Percentiles rank a stretch among this genome's conserved stretches.
These are phyloP conservation scores for Nakazawaea molendinolei DNA, from an alignment of 805 yeast species.

Conservation along the genomic window DNA sequence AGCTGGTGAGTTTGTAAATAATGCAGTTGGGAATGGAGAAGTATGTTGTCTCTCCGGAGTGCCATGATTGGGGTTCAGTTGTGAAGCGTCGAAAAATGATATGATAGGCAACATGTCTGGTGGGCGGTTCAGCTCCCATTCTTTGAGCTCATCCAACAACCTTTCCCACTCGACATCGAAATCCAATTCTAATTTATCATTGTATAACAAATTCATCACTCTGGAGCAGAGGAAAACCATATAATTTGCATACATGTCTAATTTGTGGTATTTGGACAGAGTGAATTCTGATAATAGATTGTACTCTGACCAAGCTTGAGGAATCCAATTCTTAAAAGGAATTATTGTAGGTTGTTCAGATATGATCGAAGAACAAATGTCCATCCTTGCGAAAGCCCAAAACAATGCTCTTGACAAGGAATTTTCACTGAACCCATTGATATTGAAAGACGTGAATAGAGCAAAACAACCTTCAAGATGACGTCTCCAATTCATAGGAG, in stretches of 20 bases:
- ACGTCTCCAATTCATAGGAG: slow-evolving; percentile 31
- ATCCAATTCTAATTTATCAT: slow-evolving; percentile 15
- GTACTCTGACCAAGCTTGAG: slow-evolving; percentile 15
- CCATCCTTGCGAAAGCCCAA: slow-evolving; percentile 39
- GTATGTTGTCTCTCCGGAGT: slow-evolving; percentile 9
- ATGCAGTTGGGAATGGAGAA: slow-evolving; percentile 29
- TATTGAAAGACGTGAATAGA: slow-evolving; percentile 29
- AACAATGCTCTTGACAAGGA: slow-evolving; percentile 31
- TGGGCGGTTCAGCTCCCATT: slow-evolving; percentile 33
- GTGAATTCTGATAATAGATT: slow-evolving; percentile 5
- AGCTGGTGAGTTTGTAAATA: slow-evolving; percentile 30
- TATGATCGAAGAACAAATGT: slow-evolving; percentile 29
- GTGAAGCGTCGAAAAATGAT: slow-evolving; percentile 2
- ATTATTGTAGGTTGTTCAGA: slow-evolving; percentile 31
- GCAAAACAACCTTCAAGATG: slow-evolving; percentile 33
- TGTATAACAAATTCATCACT: slow-evolving; percentile 26
- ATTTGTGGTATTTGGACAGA: slow-evolving; percentile 10
- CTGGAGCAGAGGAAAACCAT: slow-evolving; percentile 29
- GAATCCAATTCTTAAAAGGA: slow-evolving; percentile 26
- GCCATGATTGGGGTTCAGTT: slow-evolving; percentile 18
- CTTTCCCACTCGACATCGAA: slow-evolving; percentile 33
- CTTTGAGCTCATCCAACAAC: slow-evolving; percentile 31
- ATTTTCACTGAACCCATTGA: slow-evolving; percentile 28
- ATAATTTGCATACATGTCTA: slow-evolving; percentile 26
- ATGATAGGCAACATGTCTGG: slow-evolving; percentile 27